Evolutionary conservation across 164 flowering plant species (phyloP).

Genomic region (Saururus chinensis): DNA sequence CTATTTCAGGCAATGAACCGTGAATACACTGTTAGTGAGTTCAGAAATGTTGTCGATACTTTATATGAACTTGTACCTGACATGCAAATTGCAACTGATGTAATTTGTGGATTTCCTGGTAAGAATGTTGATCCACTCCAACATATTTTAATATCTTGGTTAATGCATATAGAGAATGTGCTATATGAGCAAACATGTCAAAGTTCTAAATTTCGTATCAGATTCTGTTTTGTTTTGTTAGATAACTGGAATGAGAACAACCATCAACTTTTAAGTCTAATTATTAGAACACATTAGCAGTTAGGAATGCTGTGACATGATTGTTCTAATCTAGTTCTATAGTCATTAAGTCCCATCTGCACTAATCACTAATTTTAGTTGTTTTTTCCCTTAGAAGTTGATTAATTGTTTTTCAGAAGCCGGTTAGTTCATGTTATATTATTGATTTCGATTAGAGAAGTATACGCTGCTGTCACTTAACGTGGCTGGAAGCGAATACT

Average conservation of each 20-base stretch:
- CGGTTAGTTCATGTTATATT: too few relatives aligned
- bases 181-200: neutral
- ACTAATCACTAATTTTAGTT: too few relatives aligned
- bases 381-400: neutral
- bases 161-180: neutral
- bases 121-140: conserved; percentile 7
- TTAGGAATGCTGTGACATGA: neutral
- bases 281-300: too few relatives aligned
- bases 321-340: too few relatives aligned
- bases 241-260: too few relatives aligned
- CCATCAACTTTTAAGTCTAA: too few relatives aligned
- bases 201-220: neutral
- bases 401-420: neutral
- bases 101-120: conserved; percentile 99
- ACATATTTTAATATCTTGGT: neutral
- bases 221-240: too few relatives aligned
- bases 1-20: conserved; percentile 86
- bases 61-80: conserved; percentile 88
- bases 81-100: conserved; percentile 99
- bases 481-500: neutral
- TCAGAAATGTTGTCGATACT: conserved; percentile 86
- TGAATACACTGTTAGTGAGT: conserved; percentile 89
- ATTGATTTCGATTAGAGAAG: too few relatives aligned
- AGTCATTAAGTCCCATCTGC: too few relatives aligned
- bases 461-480: neutral